Base-by-base conservation (phyloP, 371 early-diverging fungal species). In the Mucor indicus region DNA sequence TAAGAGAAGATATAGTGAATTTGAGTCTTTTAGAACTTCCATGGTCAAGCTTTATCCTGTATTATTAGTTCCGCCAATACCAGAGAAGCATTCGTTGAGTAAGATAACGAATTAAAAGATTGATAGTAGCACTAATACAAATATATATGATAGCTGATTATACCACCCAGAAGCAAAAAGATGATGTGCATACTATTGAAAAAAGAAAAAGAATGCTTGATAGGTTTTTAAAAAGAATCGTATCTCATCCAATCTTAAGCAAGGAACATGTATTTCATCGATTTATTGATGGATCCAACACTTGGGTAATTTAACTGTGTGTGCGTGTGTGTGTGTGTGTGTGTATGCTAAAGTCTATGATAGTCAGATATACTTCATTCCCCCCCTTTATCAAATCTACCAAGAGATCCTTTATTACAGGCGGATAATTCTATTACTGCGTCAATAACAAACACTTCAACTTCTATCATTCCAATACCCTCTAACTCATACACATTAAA, bases 1-100 rank as follows among this genome's bases (percentile, higher is more conserved):
- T 27, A 75, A 80, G 53, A 83, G 92, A 51, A 81, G 98, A 31
- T 98, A 98, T 67, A 92, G 93, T 32, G 98, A 98, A 53, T 98
- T 98, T 57, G 96, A 95, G 60, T 83, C 90, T 12, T 71, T 98
- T 42, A 77, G 92, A 44, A 83, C 69, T 32, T 69, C 81, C 12
- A 75, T 98, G 42, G 65, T 75, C 23, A 68, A 79, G 31, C 76
- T 90, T 35, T 87, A 95, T 61, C 96, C 95, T 13, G 83, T 85
- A 2, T 54, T 85, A 8, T 77, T 93, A 23, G 83, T 96, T 15
- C 96, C 98, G 15, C 95, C 95, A 31, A 94, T 98, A 55, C 98
- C 98, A 9, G 94, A 91, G 49, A 96, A 97, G 70, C 95, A 95
- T 68, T 79, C 90, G 22, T 61, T 97, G 21, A 69, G 85, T 79